Percentiles rank a stretch among this genome's conserved stretches.
These are phyloP conservation scores for Nakazawaea anatomiae DNA, from an alignment of 805 yeast genomes.

Conservation along the genomic window DNA sequence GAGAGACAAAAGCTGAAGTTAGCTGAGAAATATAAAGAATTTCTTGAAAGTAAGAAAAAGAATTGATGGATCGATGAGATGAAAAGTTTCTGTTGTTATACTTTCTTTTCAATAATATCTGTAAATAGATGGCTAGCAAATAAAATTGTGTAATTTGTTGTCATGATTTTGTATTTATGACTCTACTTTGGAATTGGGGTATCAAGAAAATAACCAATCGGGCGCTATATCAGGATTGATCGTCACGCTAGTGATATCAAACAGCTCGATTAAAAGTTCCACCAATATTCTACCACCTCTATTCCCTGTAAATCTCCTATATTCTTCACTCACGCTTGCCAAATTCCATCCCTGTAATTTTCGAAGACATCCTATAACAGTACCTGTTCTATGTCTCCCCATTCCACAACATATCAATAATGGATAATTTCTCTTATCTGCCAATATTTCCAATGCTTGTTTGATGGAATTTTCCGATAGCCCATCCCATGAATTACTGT, in stretches of 20 bases:
- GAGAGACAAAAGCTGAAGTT: constrained; percentile 27
- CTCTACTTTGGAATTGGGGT: neutral
- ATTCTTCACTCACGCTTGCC: constrained; percentile 90
- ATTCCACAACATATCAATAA: constrained; percentile 92
- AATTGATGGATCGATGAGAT: neutral
- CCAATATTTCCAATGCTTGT: constrained; percentile 71
- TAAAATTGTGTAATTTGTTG: too few relatives aligned
- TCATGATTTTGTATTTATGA: too few relatives aligned
- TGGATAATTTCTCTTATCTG: constrained; percentile 73
- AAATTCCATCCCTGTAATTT: constrained; percentile 96
- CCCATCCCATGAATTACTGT: constrained; percentile 90
- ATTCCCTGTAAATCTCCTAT: constrained; percentile 88
- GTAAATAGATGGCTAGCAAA: neutral
- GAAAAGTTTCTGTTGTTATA: neutral
- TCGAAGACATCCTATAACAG: constrained; percentile 90
- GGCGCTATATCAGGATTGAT: constrained; percentile 39
- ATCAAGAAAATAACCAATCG: constrained; percentile 34
- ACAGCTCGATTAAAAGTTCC: constrained; percentile 79
- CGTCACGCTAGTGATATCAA: constrained; percentile 40
- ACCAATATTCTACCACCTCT: constrained; percentile 90
- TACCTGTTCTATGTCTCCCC: constrained; percentile 98
- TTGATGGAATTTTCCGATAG: constrained; percentile 76
- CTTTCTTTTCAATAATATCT: neutral
- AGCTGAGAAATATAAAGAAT: constrained; percentile 24
- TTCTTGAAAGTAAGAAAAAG: constrained; percentile 12